These are phyloP conservation scores for Sporothrix globosa DNA, from an alignment of 2,329 filamentous ascomycete genomes.

Conservation along the genomic window DNA sequence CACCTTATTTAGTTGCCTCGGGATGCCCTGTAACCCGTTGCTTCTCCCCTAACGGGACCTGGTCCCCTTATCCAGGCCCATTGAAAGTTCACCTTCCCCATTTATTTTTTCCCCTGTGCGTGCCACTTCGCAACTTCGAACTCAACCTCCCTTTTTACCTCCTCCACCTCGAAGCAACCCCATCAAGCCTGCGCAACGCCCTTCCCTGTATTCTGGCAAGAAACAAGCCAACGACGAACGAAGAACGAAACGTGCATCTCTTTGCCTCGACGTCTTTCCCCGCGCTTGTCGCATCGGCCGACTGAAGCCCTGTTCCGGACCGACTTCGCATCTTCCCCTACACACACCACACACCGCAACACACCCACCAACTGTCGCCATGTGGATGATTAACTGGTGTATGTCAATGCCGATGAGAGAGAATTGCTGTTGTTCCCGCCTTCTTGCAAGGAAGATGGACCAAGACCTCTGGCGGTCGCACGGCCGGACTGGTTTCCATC, in stretches of 20 bases:
- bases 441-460: constrained; percentile 12
- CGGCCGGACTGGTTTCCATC: not conserved
- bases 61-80: not conserved
- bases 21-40: constrained; percentile 1
- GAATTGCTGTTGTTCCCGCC: too few species aligned
- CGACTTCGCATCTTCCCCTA: not conserved
- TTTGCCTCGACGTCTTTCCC: not conserved
- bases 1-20: not conserved
- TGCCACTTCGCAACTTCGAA: constrained; percentile 5
- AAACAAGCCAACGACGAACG: too few species aligned
- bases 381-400: constrained; percentile 99
- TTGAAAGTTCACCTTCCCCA: not conserved
- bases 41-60: not conserved
- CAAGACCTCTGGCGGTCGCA: not conserved
- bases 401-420: constrained; percentile 49
- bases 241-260: not conserved
- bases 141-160: constrained; percentile 24
- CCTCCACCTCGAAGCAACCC: not conserved
- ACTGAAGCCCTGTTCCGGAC: constrained; percentile 7
- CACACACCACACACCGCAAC: not conserved
- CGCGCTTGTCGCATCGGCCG: not conserved
- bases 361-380: constrained; percentile 48
- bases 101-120: constrained; percentile 16
- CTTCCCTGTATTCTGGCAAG: constrained; percentile 9
- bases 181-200: constrained; percentile 16